A percentile compares a stretch with the other conserved stretches of the same genome.
These are phyloP conservation scores for Apiotrichum veenhuisii DNA, from an alignment of 1,284 basidiomycete species.

Conservation along the genomic window DNA sequence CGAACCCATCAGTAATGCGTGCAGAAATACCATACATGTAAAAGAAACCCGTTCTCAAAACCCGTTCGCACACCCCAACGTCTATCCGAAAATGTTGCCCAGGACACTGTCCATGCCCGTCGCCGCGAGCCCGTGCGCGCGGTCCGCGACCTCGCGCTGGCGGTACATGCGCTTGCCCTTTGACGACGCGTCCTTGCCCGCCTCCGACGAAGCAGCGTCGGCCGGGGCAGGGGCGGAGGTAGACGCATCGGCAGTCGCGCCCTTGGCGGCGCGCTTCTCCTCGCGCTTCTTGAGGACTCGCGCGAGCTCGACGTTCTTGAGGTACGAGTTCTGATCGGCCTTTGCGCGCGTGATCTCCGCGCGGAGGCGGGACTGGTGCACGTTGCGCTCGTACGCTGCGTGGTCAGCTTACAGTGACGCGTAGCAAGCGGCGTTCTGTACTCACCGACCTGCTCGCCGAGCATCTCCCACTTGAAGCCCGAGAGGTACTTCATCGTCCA, in stretches of 20 bases:
- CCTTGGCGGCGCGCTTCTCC: slow-evolving; percentile 53
- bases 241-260: too few species aligned
- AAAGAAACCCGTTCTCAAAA: too few species aligned
- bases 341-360: slow-evolving; percentile 85
- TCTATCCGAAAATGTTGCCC: slow-evolving; percentile 43
- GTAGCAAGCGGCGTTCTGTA: slow-evolving; percentile 17
- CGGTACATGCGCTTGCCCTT: slow-evolving; percentile 24
- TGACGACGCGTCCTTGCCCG: not conserved
- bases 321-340: slow-evolving; percentile 86
- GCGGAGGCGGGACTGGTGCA: slow-evolving; percentile 80
- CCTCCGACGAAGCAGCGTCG: not conserved
- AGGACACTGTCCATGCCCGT: slow-evolving; percentile 45
- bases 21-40: not conserved
- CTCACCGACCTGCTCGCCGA: slow-evolving; percentile 96
- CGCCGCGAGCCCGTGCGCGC: slow-evolving; percentile 30
- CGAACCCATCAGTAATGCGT: too few species aligned
- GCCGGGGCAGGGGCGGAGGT: too few species aligned
- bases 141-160: slow-evolving; percentile 38
- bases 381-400: slow-evolving; percentile 85
- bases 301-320: slow-evolving; percentile 91
- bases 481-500: slow-evolving; percentile 99
- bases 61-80: not conserved
- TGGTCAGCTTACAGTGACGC: not conserved
- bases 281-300: slow-evolving; percentile 83
- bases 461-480: slow-evolving; percentile 98